Evolutionary conservation across 1,284 basidiomycete species (phyloP), one percentile per base, ranked within the genome.

Genomic region (Ceratobasidium sp.): DNA sequence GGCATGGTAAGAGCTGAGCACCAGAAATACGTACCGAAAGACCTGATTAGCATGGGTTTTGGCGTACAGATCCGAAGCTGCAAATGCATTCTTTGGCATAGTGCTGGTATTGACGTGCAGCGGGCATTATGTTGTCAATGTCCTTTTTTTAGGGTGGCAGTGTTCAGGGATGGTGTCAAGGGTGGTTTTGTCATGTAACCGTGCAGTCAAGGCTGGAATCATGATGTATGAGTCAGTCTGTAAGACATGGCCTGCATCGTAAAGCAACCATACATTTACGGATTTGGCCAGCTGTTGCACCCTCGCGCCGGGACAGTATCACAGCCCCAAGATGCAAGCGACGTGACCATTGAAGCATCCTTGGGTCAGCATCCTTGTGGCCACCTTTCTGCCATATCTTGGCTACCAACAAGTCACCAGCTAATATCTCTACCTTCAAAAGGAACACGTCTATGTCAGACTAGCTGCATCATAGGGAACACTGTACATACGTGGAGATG

Each of bases 11-110:
- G 39, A 42, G 39, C 39, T 42, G 39, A 42, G 39, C 39, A 42
- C 5, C 5, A 5, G 13, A 42, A 42, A 13, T 13, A 42, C 39
- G 7, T 42, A 42, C 39, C 5, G 39, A 42, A 42, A 42, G 39
- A 42, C 39, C 39, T 42, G 39, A 42, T 42, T 42, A 13, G 39
- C 39, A 42, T 42, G 39, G 39, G 39, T 42, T 42, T 42, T 42
- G 39, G 39, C 39, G 13, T 42, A 42, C 5, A 42, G 39, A 53
- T 53, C 51, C 51, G 20, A 26, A 53, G 51, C 17, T 53, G 51
- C 51, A 53, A 53, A 53, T n/a, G 51, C 51, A n/a, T 53, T 26
- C 51, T 26, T n/a, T 53, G 26, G 51, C 51, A 53, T 53, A 53
- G 26, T 53, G 51, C 7, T 20, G 26, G 51, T 26, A 26, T n/a